Evolutionary conservation across 257 asterid genomes (phyloP), one percentile per base, ranked within the genome.

Genomic region (Ilex asprella): DNA sequence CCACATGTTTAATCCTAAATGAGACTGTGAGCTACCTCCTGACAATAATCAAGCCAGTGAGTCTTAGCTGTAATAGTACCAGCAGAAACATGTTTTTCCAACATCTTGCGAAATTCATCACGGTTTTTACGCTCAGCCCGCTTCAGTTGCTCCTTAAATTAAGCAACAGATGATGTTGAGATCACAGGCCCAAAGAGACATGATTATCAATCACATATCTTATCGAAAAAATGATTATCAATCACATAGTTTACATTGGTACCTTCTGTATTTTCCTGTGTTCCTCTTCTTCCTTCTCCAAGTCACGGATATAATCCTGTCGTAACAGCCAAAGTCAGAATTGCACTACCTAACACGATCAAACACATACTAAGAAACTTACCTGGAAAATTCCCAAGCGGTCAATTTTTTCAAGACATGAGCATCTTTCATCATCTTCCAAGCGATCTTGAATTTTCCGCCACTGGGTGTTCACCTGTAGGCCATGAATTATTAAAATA

Each of bases 231-330:
- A 21, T 21, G 27, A 21, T 21, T 21, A 55, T 60, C 60, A 67
- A 62, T 44, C 12, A 52, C n/a, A 52, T 61, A 67, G 47, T 5
- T 46, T 56, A 46, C 39, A 39, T 56, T 41, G 65, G 65, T 55
- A 90, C 97, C 95, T 86, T 92, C 64, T 87, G 95, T 74, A 69
- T 82, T 77, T 85, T 92, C 81, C 79, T 89, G 71, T 71, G 94
- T 75, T 92, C 97, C 35, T 92, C 97, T 46, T 92, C 99, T 79
- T 86, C 97, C 79, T 79, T 82, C 89, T 89, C 99, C 79, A 92
- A 76, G 74, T 89, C 94, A 78, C 91, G 96, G 55, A 89, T 83
- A 62, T 92, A 92, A 70, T 92, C 99, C 99, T 92, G 80, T 71
- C 80, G 63, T 31, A 64, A 56, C 32, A 56, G 41, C 63, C 56